phyloP scores from a whole-genome alignment of 2,329 filamentous ascomycete species.

The Pseudogymnoascus sp. region DNA sequence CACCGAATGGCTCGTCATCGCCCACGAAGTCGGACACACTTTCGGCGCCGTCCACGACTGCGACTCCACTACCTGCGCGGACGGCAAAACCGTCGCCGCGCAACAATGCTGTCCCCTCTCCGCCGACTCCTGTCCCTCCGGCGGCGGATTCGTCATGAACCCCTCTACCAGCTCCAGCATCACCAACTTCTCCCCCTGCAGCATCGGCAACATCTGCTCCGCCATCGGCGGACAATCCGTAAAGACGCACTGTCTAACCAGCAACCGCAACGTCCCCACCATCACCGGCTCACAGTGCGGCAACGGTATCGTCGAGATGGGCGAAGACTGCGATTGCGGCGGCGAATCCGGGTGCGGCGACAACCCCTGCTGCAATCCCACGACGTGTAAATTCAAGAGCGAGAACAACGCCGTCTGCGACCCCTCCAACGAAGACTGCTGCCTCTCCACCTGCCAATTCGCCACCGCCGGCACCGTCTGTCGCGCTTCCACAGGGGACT shows the following conservation, averaged over 20 bases:
- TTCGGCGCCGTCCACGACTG: constrained; percentile 97
- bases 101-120: constrained; percentile 75
- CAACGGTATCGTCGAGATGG: constrained; percentile 91
- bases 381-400: constrained; percentile 74
- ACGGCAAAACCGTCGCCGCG: constrained; percentile 48
- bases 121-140: constrained; percentile 59
- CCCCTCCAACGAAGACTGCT: constrained; percentile 74
- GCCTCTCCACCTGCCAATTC: constrained; percentile 57
- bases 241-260: constrained; percentile 67
- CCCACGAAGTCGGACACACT: constrained; percentile 88
- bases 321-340: constrained; percentile 94
- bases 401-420: constrained; percentile 63
- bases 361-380: constrained; percentile 76
- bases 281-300: constrained; percentile 82
- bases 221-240: constrained; percentile 71
- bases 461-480: constrained; percentile 64
- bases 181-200: constrained; percentile 75
- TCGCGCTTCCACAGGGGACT: constrained; percentile 67
- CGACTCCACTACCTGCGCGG: constrained; percentile 54
- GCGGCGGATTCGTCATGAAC: constrained; percentile 87
- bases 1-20: constrained; percentile 91
- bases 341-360: constrained; percentile 60
- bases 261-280: constrained; percentile 74
- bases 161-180: constrained; percentile 71
- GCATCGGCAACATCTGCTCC: constrained; percentile 87